Evolutionary conservation across 2,329 filamentous ascomycete genomes (phyloP).

Genomic region (Sporothrix brasiliensis): DNA sequence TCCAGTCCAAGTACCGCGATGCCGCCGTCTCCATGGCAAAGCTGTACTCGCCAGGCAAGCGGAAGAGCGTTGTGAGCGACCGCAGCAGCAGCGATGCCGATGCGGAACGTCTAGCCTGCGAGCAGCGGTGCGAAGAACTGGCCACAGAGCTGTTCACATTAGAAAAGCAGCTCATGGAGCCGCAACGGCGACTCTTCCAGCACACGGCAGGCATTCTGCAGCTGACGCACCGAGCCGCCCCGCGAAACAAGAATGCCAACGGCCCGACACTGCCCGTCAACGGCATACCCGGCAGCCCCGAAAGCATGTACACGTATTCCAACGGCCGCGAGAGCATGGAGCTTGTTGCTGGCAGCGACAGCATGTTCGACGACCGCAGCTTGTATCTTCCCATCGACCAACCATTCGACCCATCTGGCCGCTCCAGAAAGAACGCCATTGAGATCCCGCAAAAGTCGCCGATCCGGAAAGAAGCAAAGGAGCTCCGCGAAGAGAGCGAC

Average conservation of each 20-base stretch:
- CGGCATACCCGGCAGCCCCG: conserved; percentile 72
- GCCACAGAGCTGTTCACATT: conserved; percentile 77
- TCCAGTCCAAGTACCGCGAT: conserved; percentile 93
- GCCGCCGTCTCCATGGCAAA: conserved; percentile 84
- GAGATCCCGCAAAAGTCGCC: conserved; percentile 63
- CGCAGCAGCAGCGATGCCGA: conserved; percentile 63
- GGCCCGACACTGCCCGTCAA: conserved; percentile 50
- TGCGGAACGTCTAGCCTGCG: conserved; percentile 71
- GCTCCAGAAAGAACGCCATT: conserved; percentile 47
- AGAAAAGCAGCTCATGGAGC: conserved; percentile 74
- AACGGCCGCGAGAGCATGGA: conserved; percentile 63
- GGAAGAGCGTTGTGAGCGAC: conserved; percentile 55
- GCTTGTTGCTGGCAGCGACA: conserved; percentile 53
- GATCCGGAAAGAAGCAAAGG: conserved; percentile 56
- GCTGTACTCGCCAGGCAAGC: conserved; percentile 67
- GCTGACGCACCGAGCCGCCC: conserved; percentile 78
- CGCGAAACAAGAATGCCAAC: conserved; percentile 42
- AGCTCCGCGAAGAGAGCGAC: conserved; percentile 52
- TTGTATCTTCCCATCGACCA: conserved; percentile 71
- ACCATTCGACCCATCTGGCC: conserved; percentile 52
- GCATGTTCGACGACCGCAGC: conserved; percentile 76
- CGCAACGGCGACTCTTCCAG: conserved; percentile 75
- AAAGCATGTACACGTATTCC: conserved; percentile 72
- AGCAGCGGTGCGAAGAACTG: conserved; percentile 82
- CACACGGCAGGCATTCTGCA: conserved; percentile 93